Evolutionary conservation across 805 yeast species (phyloP), one percentile per base, ranked within the genome.

Genomic region (Yarrowia alimentaria): DNA sequence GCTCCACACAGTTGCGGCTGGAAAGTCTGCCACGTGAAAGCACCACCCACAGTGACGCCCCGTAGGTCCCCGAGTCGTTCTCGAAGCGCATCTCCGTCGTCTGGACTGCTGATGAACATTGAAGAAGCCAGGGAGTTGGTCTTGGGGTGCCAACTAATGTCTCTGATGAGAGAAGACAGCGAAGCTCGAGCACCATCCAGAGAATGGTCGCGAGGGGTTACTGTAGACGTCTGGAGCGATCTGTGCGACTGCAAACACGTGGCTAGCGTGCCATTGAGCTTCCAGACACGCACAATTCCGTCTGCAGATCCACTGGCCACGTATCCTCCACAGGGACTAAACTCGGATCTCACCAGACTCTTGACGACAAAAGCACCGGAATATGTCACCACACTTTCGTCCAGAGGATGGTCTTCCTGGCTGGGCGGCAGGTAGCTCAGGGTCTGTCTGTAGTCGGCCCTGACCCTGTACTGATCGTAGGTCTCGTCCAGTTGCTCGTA

Each of bases 271-370:
- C 50, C 50, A 7, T 43, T 30, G 2, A 43, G 50, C 16, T 30
- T 43, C 50, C 50, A 43, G 6, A 43, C 17, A 7, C 50, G 28
- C 5, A 30, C 50, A 7, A 43, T 43, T 12, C 50, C 50, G 13
- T 43, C 50, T 8, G 37, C 35, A 7, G 50, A 43, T 5, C 50
- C 50, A 43, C 50, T 43, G 12, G 50, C 50, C 3, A 43, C 35
- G 6, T 43, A 43, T 7, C 37, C 37, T 16, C 50, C 50, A 22
- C 50, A 43, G 18, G 50, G 50, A 16, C 37, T 30, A 21, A 43
- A 43, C 8, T 37, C 26, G 22, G 50, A 43, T n/a, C 50, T 19
- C 6, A 43, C 37, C 1, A 43, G 50, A 30, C 37, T 43, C 22
- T 31, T 30, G 37, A 31, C 50, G 7, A 43, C 37, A 22, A 30